Base-by-base conservation (phyloP, 495 filamentous ascomycete genomes). In the Aspergillus panamensis region DNA sequence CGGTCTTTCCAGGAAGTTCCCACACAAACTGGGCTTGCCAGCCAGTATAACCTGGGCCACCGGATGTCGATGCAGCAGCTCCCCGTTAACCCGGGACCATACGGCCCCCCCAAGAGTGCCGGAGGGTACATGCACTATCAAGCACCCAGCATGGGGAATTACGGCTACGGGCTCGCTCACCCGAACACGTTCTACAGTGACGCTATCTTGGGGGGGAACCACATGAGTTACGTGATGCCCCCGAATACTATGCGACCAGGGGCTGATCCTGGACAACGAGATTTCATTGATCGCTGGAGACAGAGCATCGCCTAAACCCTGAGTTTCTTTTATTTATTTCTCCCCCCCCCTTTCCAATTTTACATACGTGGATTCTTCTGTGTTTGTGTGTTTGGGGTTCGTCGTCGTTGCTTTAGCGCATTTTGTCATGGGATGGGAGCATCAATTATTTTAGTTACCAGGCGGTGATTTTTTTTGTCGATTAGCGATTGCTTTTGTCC, bases 251-350 rank as follows among this genome's bases (percentile, higher is more conserved):
- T 71, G 8, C 61, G 63, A 42, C 64, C 69, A 32, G 59, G 62
- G 20, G 63, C 80, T 57, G 80, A 84, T 51, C 73, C 78, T n/a
- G 77, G 73, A 32, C 88, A 89, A 66, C 80, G 84, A 65, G 89
- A 89, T 52, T 82, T 89, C 74, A 91, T 97, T 64, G 91, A 97
- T 73, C 82, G 87, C 57, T 97, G 93, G 93, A 83, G 93, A 64
- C 85, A 90, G 73, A 89, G 90, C 62, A 83, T 97, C 47, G 65
- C 65, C 30, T 76, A 61, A 19, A 3, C 17, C 39, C 16, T 54
- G 6, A 42, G 33, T 6, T 51, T 13, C 29, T 51, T 56, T 14
- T 57, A 59, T 54, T 7, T 19, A n/a, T 55, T 52, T 31, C 17
- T 57, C 17, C 64, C 43, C 49, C 48, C 52, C 30, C 45, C 53